Evolutionary conservation across 2,329 filamentous ascomycete genomes (phyloP).

Genomic region (Penicillium capsulatum): DNA sequence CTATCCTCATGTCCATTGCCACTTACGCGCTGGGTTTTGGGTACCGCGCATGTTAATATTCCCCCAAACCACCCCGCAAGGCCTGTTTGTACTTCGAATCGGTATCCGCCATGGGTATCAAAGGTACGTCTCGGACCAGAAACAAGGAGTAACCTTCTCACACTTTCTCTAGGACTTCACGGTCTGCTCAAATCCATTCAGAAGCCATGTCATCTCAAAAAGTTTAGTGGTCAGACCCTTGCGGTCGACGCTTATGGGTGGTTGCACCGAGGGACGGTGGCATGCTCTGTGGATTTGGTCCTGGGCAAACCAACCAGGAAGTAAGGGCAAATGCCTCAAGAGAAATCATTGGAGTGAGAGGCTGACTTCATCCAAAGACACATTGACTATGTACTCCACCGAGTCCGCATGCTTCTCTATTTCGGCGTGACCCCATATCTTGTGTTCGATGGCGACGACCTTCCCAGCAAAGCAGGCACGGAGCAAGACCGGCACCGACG

Average conservation of each 20-base stretch:
- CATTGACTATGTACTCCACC: conserved; percentile 83
- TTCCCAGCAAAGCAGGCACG: conserved; percentile 88
- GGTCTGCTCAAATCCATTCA: conserved; percentile 96
- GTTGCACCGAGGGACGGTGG: conserved; percentile 88
- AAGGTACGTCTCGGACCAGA: conserved; percentile 31
- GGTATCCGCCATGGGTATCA: conserved; percentile 43
- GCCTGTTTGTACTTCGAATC: conserved; percentile 25
- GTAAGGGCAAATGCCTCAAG: conserved; percentile 47
- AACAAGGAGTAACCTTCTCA: conserved; percentile 6
- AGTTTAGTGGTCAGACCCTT: conserved; percentile 79
- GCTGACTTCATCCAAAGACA: conserved; percentile 54
- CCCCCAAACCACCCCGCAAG: conserved; percentile 26
- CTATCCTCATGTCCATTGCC: conserved; percentile 6
- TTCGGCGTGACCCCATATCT: conserved; percentile 93
- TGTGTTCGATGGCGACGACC: conserved; percentile 91
- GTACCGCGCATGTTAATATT: conserved; percentile 18
- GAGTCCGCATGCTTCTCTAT: conserved; percentile 88
- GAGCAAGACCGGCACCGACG: conserved; percentile 72
- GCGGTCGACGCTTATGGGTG: conserved; percentile 98
- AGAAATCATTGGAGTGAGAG: background rate
- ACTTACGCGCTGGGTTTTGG: conserved; percentile 6
- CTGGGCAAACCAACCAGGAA: conserved; percentile 82
- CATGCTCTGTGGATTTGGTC: conserved; percentile 86
- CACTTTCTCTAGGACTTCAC: conserved; percentile 62
- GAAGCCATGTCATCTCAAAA: conserved; percentile 78